Base-by-base conservation (phyloP, 2,329 filamentous ascomycete genomes). In the Calonectria pseudoturangicola region DNA sequence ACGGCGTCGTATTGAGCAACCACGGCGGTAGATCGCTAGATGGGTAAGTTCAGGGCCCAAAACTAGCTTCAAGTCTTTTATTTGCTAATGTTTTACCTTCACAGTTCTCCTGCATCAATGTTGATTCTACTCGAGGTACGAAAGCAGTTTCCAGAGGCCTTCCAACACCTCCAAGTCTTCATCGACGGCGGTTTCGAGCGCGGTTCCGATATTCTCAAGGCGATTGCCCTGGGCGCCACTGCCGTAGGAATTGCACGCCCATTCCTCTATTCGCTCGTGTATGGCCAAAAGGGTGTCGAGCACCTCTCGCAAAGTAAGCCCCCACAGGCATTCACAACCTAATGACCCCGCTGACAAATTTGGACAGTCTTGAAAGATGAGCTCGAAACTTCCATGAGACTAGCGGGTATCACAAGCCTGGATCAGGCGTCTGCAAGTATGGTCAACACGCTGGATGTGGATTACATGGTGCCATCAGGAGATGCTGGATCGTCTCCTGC, bases 1-100 rank as follows among this genome's bases (percentile, higher is more conserved):
- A 90, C 70, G 89, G 89, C 1, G 88, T 92, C 58, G 80, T 90
- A 70, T 75, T 92, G 41, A 89, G 87, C 72, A 92, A 92, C 73
- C 90, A 92, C 68, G 90, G 90, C 21, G 90, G 90, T 3, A 83
- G 90, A 33, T 88, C 89, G 1, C 82, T 90, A 1, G 89, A 91
- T 65, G 88, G 87, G 80, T 78, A 64, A 71, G 76, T 70, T 16
- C 4, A 36, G 1, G 27, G 3, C 7, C 30, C 3, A 5, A 7
- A 2, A 6, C 4, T 13, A 6, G 3, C 1, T 3, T 13, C 2
- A 0, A 1, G 8, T 7, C 0, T 30, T 10, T 4, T 45, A 1
- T 21, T 18, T 50, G 48, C 47, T 73, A 39, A 73, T 43, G 45
- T 2, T 2, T 10, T 13, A 0, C 6, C 5, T 7, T 13, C 3